Conservation (phyloP, 2,329 filamentous ascomycete genomes). For the Fusarium denticulatum region DNA sequence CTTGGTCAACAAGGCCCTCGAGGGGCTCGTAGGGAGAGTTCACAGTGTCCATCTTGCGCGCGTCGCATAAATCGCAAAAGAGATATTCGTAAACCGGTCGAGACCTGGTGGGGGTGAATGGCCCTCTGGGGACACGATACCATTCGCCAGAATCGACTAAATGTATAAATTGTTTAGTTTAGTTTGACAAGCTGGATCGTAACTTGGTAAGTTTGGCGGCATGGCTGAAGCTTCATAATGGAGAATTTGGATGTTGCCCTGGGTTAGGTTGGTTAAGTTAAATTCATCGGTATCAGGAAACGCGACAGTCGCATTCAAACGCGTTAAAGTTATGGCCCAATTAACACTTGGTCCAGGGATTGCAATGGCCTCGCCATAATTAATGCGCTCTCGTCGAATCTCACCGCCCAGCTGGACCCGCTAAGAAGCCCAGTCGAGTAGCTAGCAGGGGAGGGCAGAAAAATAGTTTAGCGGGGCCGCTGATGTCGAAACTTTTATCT, state of each 20-base stretch:
- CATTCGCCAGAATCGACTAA: background rate
- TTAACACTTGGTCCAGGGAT: constrained; percentile 13
- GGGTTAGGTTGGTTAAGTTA: background rate
- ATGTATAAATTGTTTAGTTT: background rate
- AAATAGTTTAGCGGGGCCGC: constrained; percentile 39
- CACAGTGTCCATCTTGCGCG: constrained; percentile 29
- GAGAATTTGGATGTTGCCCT: background rate
- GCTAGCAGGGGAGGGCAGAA: constrained; percentile 41
- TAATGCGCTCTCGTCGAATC: background rate
- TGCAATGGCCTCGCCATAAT: background rate
- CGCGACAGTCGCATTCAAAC: constrained; percentile 34
- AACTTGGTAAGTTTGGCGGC: background rate
- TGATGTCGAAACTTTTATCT: constrained; percentile 20
- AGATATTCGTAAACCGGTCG: background rate
- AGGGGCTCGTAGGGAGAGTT: constrained; percentile 12
- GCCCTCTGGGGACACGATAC: background rate
- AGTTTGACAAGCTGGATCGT: background rate
- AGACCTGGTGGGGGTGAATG: constrained; percentile 5
- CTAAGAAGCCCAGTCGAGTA: constrained; percentile 8
- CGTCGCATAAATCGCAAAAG: background rate
- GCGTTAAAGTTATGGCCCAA: constrained; percentile 30
- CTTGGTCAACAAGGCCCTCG: background rate
- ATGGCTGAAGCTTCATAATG: constrained; percentile 2
- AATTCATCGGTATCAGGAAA: constrained; percentile 21
- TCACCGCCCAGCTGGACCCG: constrained; percentile 20